Conservation (phyloP, 352 stramenopile species). For the Pythium phragmiticola region DNA sequence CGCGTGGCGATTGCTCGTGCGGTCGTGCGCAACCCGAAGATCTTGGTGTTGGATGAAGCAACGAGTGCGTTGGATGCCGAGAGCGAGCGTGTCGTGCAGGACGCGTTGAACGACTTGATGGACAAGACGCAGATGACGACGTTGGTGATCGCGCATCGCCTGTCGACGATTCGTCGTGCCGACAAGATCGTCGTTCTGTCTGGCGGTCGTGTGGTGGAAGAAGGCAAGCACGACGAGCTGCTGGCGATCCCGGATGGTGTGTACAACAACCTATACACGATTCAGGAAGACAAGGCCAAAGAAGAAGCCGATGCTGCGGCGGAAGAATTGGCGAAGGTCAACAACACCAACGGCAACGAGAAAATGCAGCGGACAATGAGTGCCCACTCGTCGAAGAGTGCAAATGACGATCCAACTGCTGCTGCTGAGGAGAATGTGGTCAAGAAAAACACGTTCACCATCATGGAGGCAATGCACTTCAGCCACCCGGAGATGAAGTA, state of each 20-base stretch:
- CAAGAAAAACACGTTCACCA: conserved; percentile 39
- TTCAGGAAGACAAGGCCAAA: conserved; percentile 32
- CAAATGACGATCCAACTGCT: not conserved
- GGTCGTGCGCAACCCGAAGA: conserved; percentile 42
- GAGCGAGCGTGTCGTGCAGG: conserved; percentile 55
- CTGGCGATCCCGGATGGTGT: conserved; percentile 51
- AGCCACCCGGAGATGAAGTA: conserved; percentile 40
- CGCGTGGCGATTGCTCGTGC: conserved; percentile 23
- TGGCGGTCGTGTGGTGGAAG: conserved; percentile 35
- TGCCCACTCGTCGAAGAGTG: conserved; percentile 45
- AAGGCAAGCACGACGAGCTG: conserved; percentile 37
- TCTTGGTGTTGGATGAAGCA: conserved; percentile 50
- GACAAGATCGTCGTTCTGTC: conserved; percentile 49
- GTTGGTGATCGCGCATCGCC: conserved; percentile 51
- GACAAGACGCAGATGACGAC: conserved; percentile 51
- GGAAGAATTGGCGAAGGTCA: conserved; percentile 64
- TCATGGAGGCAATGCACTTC: conserved; percentile 30
- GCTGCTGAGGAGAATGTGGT: conserved; percentile 34
- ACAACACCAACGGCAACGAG: conserved; percentile 74
- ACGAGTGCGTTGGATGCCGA: conserved; percentile 48
- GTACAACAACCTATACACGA: conserved; percentile 83
- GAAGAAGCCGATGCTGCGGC: conserved; percentile 8
- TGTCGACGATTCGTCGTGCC: conserved; percentile 44
- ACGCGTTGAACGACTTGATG: conserved; percentile 29
- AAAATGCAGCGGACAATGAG: conserved; percentile 60